These are phyloP conservation scores for Ogataea ganodermae DNA, from an alignment of 805 yeast genomes.

Conservation along the genomic window DNA sequence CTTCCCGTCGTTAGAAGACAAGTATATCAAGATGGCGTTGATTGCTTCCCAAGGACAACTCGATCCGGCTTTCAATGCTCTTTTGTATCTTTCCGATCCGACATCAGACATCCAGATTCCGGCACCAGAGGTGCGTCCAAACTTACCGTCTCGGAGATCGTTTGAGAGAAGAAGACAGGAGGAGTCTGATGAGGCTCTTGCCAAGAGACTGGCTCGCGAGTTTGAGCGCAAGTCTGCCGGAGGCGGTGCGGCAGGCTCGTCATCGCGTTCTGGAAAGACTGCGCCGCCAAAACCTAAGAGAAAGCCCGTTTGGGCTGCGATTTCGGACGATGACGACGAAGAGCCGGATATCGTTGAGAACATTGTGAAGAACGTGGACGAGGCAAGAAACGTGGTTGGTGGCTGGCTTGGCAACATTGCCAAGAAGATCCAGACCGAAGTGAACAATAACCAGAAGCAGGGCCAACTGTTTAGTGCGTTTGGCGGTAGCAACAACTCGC, in stretches of 20 bases:
- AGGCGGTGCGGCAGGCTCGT: slow-evolving; percentile 2
- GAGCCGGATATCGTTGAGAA: slow-evolving; percentile 57
- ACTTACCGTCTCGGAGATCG: slow-evolving; percentile 35
- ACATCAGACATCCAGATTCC: slow-evolving; percentile 55
- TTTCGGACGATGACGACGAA: slow-evolving; percentile 29
- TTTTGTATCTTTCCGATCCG: slow-evolving; percentile 79
- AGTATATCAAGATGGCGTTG: slow-evolving; percentile 71
- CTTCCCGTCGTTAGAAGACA: slow-evolving; percentile 76
- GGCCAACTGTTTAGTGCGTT: slow-evolving; percentile 36
- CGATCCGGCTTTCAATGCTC: slow-evolving; percentile 88
- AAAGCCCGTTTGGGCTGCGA: slow-evolving; percentile 26
- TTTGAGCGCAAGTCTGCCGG: slow-evolving; percentile 36
- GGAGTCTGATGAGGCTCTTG: slow-evolving; percentile 70
- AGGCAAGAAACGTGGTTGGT: slow-evolving; percentile 72
- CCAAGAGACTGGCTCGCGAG: slow-evolving; percentile 75
- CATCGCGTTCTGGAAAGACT: slow-evolving; percentile 6
- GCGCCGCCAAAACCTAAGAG: slow-evolving; percentile 32
- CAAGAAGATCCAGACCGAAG: slow-evolving; percentile 42
- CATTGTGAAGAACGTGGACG: slow-evolving; percentile 74
- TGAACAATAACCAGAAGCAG: slow-evolving; percentile 26
- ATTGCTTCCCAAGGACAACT: slow-evolving; percentile 82
- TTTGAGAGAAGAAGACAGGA: slow-evolving; percentile 34
- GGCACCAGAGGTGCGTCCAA: slow-evolving; percentile 35
- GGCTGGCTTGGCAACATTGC: slow-evolving; percentile 76
- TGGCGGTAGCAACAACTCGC: slow-evolving; percentile 20